Conservation (phyloP, 2,329 filamentous ascomycete species). For the Aspergillus clavatus region DNA sequence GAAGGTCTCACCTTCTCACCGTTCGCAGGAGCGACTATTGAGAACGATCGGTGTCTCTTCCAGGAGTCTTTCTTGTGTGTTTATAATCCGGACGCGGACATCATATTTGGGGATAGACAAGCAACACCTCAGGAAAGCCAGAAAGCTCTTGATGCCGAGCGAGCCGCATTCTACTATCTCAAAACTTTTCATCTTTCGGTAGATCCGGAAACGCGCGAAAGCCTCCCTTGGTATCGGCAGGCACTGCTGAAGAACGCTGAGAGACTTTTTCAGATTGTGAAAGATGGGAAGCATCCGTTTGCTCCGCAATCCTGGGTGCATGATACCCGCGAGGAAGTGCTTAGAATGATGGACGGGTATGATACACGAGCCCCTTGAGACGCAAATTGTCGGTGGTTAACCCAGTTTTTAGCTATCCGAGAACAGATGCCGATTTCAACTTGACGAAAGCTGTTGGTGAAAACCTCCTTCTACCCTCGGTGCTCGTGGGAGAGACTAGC, state of each 20-base stretch:
- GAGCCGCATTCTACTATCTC: background rate
- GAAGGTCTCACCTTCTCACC: background rate
- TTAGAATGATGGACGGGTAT: background rate
- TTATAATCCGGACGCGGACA: background rate
- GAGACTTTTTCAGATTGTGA: background rate
- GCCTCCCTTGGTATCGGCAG: background rate
- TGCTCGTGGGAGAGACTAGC: slow-evolving; percentile 31
- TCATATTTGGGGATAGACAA: background rate
- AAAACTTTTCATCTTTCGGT: background rate
- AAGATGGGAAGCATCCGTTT: background rate
- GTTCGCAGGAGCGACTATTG: background rate
- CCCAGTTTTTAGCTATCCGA: background rate
- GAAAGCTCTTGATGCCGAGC: background rate
- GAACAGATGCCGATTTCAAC: background rate
- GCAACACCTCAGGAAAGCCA: background rate
- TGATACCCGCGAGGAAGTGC: background rate
- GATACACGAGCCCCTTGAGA: no score
- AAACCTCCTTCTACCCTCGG: slow-evolving; percentile 7
- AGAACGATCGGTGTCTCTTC: background rate
- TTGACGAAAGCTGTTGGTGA: background rate
- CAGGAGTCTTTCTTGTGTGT: background rate
- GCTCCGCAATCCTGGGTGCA: background rate
- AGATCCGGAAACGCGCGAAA: background rate
- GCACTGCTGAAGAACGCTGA: background rate
- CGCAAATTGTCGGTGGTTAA: no score